Conservation (phyloP, 1,284 basidiomycete genomes). For the Cryptococcus wingfieldii region DNA sequence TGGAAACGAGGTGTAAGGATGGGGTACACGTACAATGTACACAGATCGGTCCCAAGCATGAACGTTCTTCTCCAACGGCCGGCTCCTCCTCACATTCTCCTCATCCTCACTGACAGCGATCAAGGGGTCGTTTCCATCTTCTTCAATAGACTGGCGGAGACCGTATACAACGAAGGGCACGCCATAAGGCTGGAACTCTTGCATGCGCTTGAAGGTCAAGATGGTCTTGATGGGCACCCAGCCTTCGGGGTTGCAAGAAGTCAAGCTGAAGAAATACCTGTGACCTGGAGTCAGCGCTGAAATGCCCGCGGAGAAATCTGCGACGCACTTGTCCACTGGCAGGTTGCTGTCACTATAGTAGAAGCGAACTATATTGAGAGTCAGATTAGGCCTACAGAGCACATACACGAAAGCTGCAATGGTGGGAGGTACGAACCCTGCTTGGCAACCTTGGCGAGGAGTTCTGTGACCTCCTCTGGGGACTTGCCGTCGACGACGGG, state of each 20-base stretch:
- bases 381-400: not conserved
- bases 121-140: slow-evolving; percentile 54
- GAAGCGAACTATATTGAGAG: slow-evolving; percentile 70
- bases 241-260: slow-evolving; percentile 68
- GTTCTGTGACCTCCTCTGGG: slow-evolving; percentile 32
- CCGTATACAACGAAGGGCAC: slow-evolving; percentile 63
- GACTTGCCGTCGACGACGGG: slow-evolving; percentile 36
- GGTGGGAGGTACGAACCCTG: slow-evolving; percentile 31
- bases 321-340: slow-evolving; percentile 85
- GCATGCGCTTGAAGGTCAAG: slow-evolving; percentile 95
- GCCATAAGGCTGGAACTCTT: slow-evolving; percentile 62
- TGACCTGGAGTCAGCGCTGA: too few relatives aligned
- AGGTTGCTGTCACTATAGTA: slow-evolving; percentile 97
- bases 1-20: not conserved
- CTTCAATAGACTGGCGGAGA: slow-evolving; percentile 52
- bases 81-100: slow-evolving; percentile 66
- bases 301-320: too few relatives aligned
- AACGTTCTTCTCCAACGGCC: slow-evolving; percentile 63
- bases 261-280: slow-evolving; percentile 72
- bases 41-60: slow-evolving; percentile 68
- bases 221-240: slow-evolving; percentile 89
- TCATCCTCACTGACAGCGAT: slow-evolving; percentile 69
- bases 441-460: slow-evolving; percentile 33
- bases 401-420: not conserved
- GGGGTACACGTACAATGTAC: slow-evolving; percentile 64